A percentile compares a stretch with the other conserved stretches of the same genome.
phyloP scores from a whole-genome alignment of 805 yeast genomes.

The Pichia paraexigua region DNA sequence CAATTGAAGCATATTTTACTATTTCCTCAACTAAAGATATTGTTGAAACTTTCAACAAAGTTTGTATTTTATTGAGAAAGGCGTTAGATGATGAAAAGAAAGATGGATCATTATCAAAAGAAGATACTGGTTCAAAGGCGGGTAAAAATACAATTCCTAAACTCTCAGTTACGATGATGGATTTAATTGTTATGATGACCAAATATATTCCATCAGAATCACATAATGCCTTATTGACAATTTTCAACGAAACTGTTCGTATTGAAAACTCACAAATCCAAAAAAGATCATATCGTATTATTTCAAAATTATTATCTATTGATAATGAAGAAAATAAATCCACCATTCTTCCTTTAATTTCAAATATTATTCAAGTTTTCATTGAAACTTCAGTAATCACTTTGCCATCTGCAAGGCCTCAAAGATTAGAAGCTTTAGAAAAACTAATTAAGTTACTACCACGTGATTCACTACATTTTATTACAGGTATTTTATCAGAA shows the following conservation, averaged over 20 bases:
- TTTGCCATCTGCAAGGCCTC: conserved; percentile 68
- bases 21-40: conserved; percentile 63
- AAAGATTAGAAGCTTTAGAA: conserved; percentile 65
- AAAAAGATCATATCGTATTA: conserved; percentile 80
- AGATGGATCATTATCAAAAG: conserved; percentile 24
- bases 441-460: conserved; percentile 59
- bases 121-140: conserved; percentile 25
- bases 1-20: conserved; percentile 73
- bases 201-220: conserved; percentile 68
- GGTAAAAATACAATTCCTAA: conserved; percentile 35
- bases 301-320: conserved; percentile 45
- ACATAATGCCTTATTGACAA: conserved; percentile 67
- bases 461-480: conserved; percentile 54
- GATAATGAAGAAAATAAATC: conserved; percentile 58
- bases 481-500: conserved; percentile 80
- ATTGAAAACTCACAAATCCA: conserved; percentile 63
- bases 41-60: conserved; percentile 72
- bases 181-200: conserved; percentile 78
- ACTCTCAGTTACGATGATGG: conserved; percentile 81
- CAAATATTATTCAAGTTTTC: conserved; percentile 53
- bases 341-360: conserved; percentile 39
- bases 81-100: conserved; percentile 57
- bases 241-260: conserved; percentile 61
- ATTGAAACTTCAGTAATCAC: conserved; percentile 50
- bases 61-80: conserved; percentile 67